Evolutionary conservation across 441 rosid species (phyloP), one percentile per base, ranked within the genome.

Genomic region (Codiaeum variegatum): DNA sequence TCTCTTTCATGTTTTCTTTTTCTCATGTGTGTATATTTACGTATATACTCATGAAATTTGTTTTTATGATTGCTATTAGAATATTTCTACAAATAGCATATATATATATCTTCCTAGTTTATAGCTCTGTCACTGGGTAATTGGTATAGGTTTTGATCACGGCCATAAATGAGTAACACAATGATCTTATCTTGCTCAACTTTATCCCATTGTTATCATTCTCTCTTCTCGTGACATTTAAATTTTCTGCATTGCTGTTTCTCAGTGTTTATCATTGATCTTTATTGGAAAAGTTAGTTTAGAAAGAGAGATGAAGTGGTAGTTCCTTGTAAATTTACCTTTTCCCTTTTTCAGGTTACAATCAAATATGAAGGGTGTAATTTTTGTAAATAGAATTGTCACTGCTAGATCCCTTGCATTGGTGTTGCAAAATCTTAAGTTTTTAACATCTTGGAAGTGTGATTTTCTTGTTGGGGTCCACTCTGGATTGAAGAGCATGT

Each of bases 331-430:
- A 52, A 64, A 69, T 65, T 55, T 73, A 67, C 29, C n/a, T 56
- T 62, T 69, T 70, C 71, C 61, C 8, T 21, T 76, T 86, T 79
- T 62, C 97, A 95, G 98, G 88, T 80, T 85, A 69, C 97, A 85
- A 76, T 87, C 88, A 72, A 79, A 91, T 79, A 86, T 87, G 90
- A 95, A 95, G 82, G 89, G 97, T 79, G 88, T 95, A 86, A 74
- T 92, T 73, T 95, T 95, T 83, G 99, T 95, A 73, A 91, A 90
- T 83, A 91, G 99, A 86, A 90, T 95, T 76, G 83, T 90, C 69
- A 89, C 84, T 77, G 99, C 99, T 15, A 90, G 94, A 84, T 81
- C 93, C 64, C 77, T 95, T 81, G 80, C 98, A 70, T 82, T 72
- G 81, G 73, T 95, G 75, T 85, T 95, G 58, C 91, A 90, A 80